Base-by-base conservation (phyloP, 495 filamentous ascomycete genomes). In the Penicillium arizonense region DNA sequence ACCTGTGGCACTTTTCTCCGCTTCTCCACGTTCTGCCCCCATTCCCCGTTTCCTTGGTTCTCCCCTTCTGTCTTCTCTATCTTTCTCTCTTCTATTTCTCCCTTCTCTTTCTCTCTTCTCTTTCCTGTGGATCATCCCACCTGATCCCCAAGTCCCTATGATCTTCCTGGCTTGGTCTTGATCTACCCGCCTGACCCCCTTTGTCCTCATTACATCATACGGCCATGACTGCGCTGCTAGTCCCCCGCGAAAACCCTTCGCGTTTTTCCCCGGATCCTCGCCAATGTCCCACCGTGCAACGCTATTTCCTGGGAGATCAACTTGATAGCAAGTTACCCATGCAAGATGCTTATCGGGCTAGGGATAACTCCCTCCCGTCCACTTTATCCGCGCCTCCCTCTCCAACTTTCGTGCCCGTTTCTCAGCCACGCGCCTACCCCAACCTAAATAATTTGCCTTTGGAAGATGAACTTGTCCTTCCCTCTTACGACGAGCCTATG, bases 381-480 rank as follows among this genome's bases (percentile, higher is more conserved):
- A 48, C 70, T 10, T 67, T 75, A 7, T 71, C 76, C 23, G 56
- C 64, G 11, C 65, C 70, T 14, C 67, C 72, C 5, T 80, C 77
- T 4, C 70, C 77, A 0, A 65, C 61, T 33, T 68, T 74, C 57
- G 61, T 67, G 8, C 63, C 52, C 9, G 13, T 65, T 24, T 43
- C 48, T 4, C 57, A 58, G 4, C 62, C 70, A 28, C 54, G 69
- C 3, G 65, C 71, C 34, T 73, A 73, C 44, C 84, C 86, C 9
- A 80, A 84, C n/a, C 74, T 83, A 12, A 84, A 82, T 50, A 85
- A 77, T 50, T 62, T 89, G 21, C 88, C 87, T 0, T 63, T 88
- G n/a, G 72, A 75, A 20, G 81, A 86, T 21, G 78, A 85, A 38
- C 58, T 79, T 10, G 74, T 89, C 63, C 42, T 60, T 24, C 53